phyloP scores from a whole-genome alignment of 1,284 basidiomycete genomes.

The Cutaneotrichosporon daszewskae region DNA sequence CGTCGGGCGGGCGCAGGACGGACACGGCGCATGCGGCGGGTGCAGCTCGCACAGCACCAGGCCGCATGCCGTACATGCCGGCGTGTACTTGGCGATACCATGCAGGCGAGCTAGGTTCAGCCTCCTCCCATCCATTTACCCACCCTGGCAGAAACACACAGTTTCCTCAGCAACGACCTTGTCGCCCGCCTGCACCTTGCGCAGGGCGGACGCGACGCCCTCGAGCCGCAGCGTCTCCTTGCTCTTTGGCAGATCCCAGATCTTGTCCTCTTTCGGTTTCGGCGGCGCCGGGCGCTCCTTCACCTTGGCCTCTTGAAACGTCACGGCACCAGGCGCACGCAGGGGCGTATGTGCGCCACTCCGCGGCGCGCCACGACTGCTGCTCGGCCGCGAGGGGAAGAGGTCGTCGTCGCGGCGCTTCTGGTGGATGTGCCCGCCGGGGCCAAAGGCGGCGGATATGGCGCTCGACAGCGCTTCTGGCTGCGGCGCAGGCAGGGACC shows the following conservation, averaged over 20 bases:
- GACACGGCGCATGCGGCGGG: conserved; percentile 43
- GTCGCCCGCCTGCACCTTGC: conserved; percentile 26
- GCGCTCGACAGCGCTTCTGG: not conserved
- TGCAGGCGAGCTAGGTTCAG: conserved; percentile 42
- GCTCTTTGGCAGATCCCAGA: conserved; percentile 42
- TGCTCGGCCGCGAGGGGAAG: conserved; percentile 4
- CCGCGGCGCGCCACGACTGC: conserved; percentile 3
- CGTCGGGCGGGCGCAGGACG: conserved; percentile 37
- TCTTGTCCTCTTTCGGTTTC: conserved; percentile 24
- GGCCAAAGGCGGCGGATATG: not conserved
- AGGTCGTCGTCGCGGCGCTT: conserved; percentile 23
- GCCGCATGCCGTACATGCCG: conserved; percentile 45
- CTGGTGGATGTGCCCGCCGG: conserved; percentile 32
- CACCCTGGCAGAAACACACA: conserved; percentile 49
- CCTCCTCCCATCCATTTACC: conserved; percentile 6
- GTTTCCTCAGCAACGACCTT: conserved; percentile 14
- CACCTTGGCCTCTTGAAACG: conserved; percentile 20
- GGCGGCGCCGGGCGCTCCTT: conserved; percentile 11
- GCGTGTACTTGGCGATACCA: conserved; percentile 42
- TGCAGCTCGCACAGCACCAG: conserved; percentile 45
- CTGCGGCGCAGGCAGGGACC: too few relatives aligned
- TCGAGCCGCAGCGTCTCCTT: conserved; percentile 39
- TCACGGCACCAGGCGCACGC: conserved; percentile 20
- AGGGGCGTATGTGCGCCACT: conserved; percentile 11
- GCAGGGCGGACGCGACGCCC: conserved; percentile 26